Evolutionary conservation across 805 yeast genomes (phyloP), one percentile per base, ranked within the genome.

Genomic region (Barnettozyma siamensis): DNA sequence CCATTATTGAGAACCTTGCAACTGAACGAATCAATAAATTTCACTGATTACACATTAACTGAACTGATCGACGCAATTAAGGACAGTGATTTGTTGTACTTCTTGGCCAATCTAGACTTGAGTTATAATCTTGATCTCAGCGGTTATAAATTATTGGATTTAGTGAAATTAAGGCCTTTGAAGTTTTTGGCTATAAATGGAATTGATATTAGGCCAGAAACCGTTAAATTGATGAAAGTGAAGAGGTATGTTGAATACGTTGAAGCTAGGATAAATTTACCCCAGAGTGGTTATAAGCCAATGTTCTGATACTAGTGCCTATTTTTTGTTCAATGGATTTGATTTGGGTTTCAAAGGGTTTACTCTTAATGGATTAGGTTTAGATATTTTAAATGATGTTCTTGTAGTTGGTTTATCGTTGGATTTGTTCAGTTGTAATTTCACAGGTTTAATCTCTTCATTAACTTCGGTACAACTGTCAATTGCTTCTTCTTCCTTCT

Each of bases 21-120:
- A 17, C 8, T 57, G 35, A 53, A 54, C 15, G 58, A 57, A 32
- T 42, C 59, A 0, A 44, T 51, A 6, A 54, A 50, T 19, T 50
- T 57, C 15, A 47, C 48, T 20, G 59, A 55, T 39, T 47, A 42
- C 37, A 38, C 59, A 7, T 31, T 57, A 12, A 37, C 30, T 1
- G 44, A 51, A 26, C 28, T 57, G 19, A 37, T 41, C 3, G 15
- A 33, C 3, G 47, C 54, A 1, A 37, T 55, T 2, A 40, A 28
- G 15, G 5, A 15, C 10, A 9, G 19, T 3, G 26, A 42, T 12
- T 38, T 43, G 0, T 35, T 46, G 19, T 20, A 15, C 5, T 10
- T 16, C 2, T 35, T 55, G 17, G 49, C 28, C 12, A 43, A 42
- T 3, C 28, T 57, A 24, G 59, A 57, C 33, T 30, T 57, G 5